Evolutionary conservation across 2,329 filamentous ascomycete species (phyloP).

Genomic region (Exophiala sp.): DNA sequence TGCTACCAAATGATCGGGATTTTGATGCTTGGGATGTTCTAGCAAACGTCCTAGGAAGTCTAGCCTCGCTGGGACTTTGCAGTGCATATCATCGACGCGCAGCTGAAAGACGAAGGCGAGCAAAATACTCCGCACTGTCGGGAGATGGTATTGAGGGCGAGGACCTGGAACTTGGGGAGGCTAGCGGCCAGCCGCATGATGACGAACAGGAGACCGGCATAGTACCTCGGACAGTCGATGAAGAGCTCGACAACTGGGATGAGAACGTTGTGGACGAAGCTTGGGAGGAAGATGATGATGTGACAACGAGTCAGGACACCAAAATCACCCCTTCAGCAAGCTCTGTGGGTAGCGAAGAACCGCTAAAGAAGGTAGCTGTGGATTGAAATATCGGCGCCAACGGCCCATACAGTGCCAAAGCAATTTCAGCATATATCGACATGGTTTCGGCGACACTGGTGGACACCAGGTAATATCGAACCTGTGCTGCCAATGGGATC

Average conservation of each 20-base stretch:
- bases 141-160: slow-evolving; percentile 43
- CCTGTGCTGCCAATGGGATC: too few relatives aligned
- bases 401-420: not conserved
- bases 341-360: slow-evolving; percentile 28
- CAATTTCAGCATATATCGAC: too few relatives aligned
- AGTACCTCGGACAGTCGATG: slow-evolving; percentile 56
- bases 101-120: slow-evolving; percentile 77
- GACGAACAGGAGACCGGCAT: slow-evolving; percentile 29
- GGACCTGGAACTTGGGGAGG: slow-evolving; percentile 68
- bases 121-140: slow-evolving; percentile 69
- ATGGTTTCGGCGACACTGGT: too few relatives aligned
- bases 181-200: not conserved
- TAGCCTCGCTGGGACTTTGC: slow-evolving; percentile 68
- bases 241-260: slow-evolving; percentile 91
- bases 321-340: slow-evolving; percentile 29
- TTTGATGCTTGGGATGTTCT: slow-evolving; percentile 82
- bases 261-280: slow-evolving; percentile 67
- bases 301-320: slow-evolving; percentile 28
- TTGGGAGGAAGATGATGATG: slow-evolving; percentile 59
- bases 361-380: slow-evolving; percentile 25
- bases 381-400: slow-evolving; percentile 13
- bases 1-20: slow-evolving; percentile 68
- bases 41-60: slow-evolving; percentile 79
- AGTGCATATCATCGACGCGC: slow-evolving; percentile 94
- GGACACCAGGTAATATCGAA: too few relatives aligned